phyloP scores from a whole-genome alignment of 805 yeast species.

The Zygotorulaspora sp. region DNA sequence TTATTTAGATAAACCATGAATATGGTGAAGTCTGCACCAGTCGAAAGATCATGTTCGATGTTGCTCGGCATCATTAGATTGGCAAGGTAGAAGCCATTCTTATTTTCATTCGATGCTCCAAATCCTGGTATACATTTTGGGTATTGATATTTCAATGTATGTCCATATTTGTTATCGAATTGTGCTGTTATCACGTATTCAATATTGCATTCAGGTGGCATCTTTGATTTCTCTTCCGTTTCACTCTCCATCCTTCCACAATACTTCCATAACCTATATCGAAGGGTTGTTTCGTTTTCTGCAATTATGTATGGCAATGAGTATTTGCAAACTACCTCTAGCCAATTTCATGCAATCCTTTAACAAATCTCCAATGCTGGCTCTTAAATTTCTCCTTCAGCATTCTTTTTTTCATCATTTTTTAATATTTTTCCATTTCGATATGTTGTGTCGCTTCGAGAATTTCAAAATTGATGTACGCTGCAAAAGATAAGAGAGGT shows the following conservation, averaged over 20 bases:
- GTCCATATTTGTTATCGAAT: conserved; percentile 75
- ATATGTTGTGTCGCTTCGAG: conserved; percentile 2
- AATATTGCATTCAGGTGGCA: conserved; percentile 35
- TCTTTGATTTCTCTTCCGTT: neutral
- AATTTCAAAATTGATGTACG: neutral
- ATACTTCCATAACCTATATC: neutral
- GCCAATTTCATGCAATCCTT: too few relatives aligned
- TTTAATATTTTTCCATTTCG: neutral
- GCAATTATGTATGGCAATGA: too few relatives aligned
- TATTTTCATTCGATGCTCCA: conserved; percentile 11
- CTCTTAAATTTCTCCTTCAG: too few relatives aligned
- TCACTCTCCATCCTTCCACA: neutral
- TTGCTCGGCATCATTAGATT: conserved; percentile 62
- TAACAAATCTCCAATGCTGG: too few relatives aligned
- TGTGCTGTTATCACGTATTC: conserved; percentile 65
- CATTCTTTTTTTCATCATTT: neutral
- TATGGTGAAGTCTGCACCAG: conserved; percentile 55
- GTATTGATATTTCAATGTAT: conserved; percentile 55
- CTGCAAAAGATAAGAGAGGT: neutral
- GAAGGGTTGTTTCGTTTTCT: neutral
- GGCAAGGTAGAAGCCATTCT: conserved; percentile 36
- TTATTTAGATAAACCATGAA: conserved; percentile 46
- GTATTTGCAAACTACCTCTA: too few relatives aligned
- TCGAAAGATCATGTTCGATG: conserved; percentile 43
- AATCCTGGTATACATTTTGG: conserved; percentile 45